These are phyloP conservation scores for Funneliformis geosporum DNA, from an alignment of 192 early-diverging fungal species.

Conservation along the genomic window DNA sequence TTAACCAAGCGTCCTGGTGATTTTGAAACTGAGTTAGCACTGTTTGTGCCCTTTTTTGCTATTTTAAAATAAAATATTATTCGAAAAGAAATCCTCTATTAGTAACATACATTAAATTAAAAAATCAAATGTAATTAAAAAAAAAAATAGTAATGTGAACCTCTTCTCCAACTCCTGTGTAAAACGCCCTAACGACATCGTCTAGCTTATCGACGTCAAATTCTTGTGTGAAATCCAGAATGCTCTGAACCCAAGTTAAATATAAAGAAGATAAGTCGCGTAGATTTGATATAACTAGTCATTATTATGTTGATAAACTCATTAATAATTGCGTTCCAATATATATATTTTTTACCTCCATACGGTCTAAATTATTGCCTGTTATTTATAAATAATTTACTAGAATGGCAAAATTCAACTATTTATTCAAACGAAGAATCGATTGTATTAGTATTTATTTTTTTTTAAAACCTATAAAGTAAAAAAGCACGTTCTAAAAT, in stretches of 20 bases:
- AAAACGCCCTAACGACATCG: constrained; percentile 85
- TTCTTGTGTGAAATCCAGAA: constrained; percentile 89
- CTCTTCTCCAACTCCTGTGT: constrained; percentile 70
- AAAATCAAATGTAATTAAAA: no score
- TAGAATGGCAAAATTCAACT: neutral
- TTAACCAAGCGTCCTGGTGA: constrained; percentile 93
- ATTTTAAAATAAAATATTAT: neutral
- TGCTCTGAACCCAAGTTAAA: constrained; percentile 48
- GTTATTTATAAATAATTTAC: no score
- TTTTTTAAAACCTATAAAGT: neutral
- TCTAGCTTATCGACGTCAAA: constrained; percentile 87
- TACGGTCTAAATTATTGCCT: no score
- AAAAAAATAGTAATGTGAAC: constrained; percentile 41
- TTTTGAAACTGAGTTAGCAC: constrained; percentile 92
- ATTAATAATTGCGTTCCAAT: no score
- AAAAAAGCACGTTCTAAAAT: neutral
- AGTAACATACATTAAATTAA: no score
- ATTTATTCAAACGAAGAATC: neutral
- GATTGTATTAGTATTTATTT: neutral
- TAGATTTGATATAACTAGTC: neutral
- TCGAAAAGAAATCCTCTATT: no score
- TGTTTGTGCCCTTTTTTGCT: constrained; percentile 88
- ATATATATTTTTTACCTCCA: neutral
- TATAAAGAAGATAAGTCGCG: neutral
- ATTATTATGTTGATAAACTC: no score